Conservation (phyloP, 2,329 filamentous ascomycete species). For the Pseudocercospora crystallina region DNA sequence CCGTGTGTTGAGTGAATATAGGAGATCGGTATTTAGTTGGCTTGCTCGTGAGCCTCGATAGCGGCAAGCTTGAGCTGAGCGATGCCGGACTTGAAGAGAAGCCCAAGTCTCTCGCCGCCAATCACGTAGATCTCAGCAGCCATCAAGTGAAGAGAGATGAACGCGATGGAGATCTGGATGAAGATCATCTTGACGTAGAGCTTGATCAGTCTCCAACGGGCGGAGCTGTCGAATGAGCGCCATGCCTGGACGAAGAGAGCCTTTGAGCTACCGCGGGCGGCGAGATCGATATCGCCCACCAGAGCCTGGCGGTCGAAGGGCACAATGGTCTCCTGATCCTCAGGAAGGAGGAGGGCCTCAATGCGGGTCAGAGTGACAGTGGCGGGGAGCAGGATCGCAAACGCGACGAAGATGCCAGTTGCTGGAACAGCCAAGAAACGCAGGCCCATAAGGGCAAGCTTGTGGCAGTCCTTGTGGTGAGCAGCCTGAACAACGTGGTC, state of each 20-base stretch:
- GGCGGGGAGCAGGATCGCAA: constrained; percentile 75
- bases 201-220: constrained; percentile 71
- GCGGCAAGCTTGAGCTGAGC: constrained; percentile 30
- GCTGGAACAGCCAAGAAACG: constrained; percentile 37
- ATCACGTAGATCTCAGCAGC: constrained; percentile 32
- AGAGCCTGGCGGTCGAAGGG: constrained; percentile 85
- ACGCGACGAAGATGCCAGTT: constrained; percentile 50
- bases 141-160: constrained; percentile 29
- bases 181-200: constrained; percentile 71
- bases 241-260: constrained; percentile 74
- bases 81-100: constrained; percentile 26
- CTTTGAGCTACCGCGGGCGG: constrained; percentile 58
- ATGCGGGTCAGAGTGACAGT: constrained; percentile 76
- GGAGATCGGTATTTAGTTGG: neutral
- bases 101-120: constrained; percentile 29
- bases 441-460: constrained; percentile 42
- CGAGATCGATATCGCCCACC: constrained; percentile 66
- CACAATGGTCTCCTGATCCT: constrained; percentile 79
- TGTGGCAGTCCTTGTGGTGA: constrained; percentile 25
- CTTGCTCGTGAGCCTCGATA: constrained; percentile 23
- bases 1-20: too few relatives aligned
- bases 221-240: constrained; percentile 71
- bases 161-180: constrained; percentile 42
- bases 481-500: constrained; percentile 27
- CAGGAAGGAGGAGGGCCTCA: constrained; percentile 81